Evolutionary conservation across 2,329 filamentous ascomycete species (phyloP).

Genomic region (Colletotrichum gloeosporioides): DNA sequence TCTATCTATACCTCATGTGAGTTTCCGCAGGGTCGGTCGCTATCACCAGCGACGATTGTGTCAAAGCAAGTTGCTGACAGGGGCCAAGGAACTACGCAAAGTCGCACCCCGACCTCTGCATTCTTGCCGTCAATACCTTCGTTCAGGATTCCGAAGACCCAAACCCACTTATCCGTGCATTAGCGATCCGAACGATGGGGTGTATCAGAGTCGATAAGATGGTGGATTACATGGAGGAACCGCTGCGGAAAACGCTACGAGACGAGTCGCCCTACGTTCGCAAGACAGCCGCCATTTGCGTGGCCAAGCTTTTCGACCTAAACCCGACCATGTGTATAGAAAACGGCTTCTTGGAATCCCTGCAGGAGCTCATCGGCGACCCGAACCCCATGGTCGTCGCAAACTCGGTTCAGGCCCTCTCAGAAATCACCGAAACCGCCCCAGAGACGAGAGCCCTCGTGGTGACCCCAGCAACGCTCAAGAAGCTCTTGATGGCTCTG

Average conservation of each 20-base stretch:
- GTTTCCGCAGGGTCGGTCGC: conserved; percentile 32
- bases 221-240: conserved; percentile 99
- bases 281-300: conserved; percentile 97
- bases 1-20: conserved; percentile 97
- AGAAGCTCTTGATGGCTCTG: conserved; percentile 94
- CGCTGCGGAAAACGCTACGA: conserved; percentile 90
- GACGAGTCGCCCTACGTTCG: conserved; percentile 98
- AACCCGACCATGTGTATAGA: conserved; percentile 93
- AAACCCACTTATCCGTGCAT: conserved; percentile 91
- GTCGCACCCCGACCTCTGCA: conserved; percentile 97
- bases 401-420: conserved; percentile 92
- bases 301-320: conserved; percentile 96
- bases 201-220: conserved; percentile 99
- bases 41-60: not conserved
- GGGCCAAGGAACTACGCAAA: conserved; percentile 92
- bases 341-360: conserved; percentile 91
- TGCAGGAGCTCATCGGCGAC: conserved; percentile 96
- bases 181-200: conserved; percentile 97
- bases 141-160: conserved; percentile 99
- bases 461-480: conserved; percentile 82
- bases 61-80: conserved; percentile 24
- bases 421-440: conserved; percentile 88
- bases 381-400: conserved; percentile 99
- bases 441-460: conserved; percentile 89
- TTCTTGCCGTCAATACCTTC: conserved; percentile 98